phyloP scores from a whole-genome alignment of 495 filamentous ascomycete genomes.

The Neurospora africana region DNA sequence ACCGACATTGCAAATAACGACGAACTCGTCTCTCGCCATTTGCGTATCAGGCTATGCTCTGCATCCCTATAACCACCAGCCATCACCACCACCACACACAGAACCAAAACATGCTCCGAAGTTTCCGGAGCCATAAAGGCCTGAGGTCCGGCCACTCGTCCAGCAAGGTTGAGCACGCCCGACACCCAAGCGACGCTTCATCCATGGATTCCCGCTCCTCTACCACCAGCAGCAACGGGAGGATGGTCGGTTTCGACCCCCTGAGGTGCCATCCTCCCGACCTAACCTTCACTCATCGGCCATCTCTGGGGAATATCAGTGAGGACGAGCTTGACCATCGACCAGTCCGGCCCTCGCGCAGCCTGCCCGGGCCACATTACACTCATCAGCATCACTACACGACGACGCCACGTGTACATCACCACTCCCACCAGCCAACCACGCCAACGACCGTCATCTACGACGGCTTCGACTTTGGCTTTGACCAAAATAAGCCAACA shows the following conservation, averaged over 20 bases:
- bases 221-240: constrained; percentile 16
- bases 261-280: constrained; percentile 22
- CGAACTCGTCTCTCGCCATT: background rate
- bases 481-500: constrained; percentile 4
- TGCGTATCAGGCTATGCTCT: constrained; percentile 14
- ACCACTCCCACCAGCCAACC: background rate
- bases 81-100: constrained; percentile 9
- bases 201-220: constrained; percentile 17
- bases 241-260: constrained; percentile 25
- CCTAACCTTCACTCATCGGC: background rate
- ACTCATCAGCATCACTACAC: background rate
- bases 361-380: constrained; percentile 1
- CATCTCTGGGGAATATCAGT: background rate
- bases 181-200: constrained; percentile 18
- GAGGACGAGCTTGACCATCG: constrained; percentile 10
- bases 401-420: constrained; percentile 1
- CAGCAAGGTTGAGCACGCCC: constrained; percentile 10
- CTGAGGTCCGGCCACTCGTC: constrained; percentile 6
- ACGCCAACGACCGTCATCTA: constrained; percentile 19
- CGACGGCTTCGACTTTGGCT: constrained; percentile 29
- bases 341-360: constrained; percentile 12
- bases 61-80: constrained; percentile 4
- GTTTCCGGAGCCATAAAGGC: constrained; percentile 22
- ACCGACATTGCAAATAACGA: background rate
- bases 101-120: constrained; percentile 16